Evolutionary conservation across 192 early-diverging fungal genomes (phyloP), one percentile per base, ranked within the genome.

Genomic region (Coemansia erecta): DNA sequence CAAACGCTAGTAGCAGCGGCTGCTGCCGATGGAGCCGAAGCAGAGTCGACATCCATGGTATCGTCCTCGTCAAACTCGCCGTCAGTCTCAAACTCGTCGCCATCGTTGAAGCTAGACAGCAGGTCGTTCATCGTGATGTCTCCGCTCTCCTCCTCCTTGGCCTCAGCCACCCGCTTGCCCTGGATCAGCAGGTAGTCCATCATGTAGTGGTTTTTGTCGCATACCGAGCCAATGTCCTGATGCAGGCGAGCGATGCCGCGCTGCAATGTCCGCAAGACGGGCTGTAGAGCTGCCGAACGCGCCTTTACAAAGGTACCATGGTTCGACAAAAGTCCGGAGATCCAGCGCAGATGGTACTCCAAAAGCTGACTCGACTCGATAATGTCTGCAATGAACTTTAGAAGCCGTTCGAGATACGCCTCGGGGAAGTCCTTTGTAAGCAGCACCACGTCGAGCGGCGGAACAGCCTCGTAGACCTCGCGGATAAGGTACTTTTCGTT

Each of bases 331-430:
- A 98, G 61, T 1, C 81, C 81, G 1, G 81, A 87, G 41, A 86
- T 72, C 95, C 95, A 99, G 39, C 86, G 73, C 64, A 98, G 69
- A 56, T 93, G 86, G 70, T 92, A 93, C 75, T 99, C 92, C 22
- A 98, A 53, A 64, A 89, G 87, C 26, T 89, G 93, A 18, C 82
- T 90, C 26, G 81, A 70, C 63, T 97, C 95, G 79, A 95, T 82
- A 26, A 86, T 79, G 51, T 64, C 72, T 12, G 89, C 89, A 56
- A 99, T 79, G 63, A 97, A 93, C 62, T 83, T 85, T 55, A 98
- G 79, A 68, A 98, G 68, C 28, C 86, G 80, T 28, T 92, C 90
- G 45, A 97, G 60, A 58, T 99, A 98, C 61, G 90, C 92, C 50
- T 83, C 77, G 0, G 95, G 94, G 52, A 98, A 74, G 8, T 90